Conservation (phyloP, 1,284 basidiomycete genomes). For the Apiotrichum akiyoshidainum region DNA sequence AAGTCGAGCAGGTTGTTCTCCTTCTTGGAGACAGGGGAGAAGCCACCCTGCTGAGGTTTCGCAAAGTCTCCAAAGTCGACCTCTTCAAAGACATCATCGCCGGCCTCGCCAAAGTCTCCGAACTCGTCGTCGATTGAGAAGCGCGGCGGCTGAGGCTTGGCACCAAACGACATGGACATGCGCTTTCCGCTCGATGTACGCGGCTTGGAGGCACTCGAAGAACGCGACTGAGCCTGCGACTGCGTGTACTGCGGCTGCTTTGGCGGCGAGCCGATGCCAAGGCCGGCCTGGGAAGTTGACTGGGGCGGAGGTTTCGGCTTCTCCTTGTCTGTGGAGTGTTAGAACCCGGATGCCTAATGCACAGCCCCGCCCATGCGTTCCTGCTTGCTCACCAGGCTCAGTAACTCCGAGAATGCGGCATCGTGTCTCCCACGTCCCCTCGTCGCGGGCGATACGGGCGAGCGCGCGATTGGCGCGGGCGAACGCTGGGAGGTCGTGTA, state of each 20-base stretch:
- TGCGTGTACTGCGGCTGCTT: not conserved
- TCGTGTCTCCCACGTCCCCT: conserved; percentile 68
- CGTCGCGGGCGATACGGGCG: conserved; percentile 63
- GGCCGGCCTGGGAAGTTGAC: not conserved
- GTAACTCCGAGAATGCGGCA: conserved; percentile 62
- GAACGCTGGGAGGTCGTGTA: conserved; percentile 74
- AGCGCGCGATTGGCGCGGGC: conserved; percentile 65
- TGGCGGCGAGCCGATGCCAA: not conserved
- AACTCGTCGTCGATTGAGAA: conserved; percentile 36
- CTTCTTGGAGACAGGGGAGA: conserved; percentile 24
- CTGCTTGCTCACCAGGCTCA: conserved; percentile 18
- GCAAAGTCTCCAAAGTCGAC: conserved; percentile 88
- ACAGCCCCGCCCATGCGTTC: not conserved
- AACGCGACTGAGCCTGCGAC: not conserved
- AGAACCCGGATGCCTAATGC: too few relatives aligned
- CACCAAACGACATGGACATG: not conserved
- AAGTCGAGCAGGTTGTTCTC: conserved; percentile 49
- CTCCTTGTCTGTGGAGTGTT: conserved; percentile 3
- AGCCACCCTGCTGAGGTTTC: conserved; percentile 32
- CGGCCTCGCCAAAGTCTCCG: conserved; percentile 42
- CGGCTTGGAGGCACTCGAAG: not conserved
- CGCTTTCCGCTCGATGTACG: conserved; percentile 2
- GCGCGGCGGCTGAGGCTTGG: conserved; percentile 28
- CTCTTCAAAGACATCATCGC: conserved; percentile 51
- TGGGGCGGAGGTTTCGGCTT: not conserved